Conservation (phyloP, 805 yeast species). For the Candida taoyuanica region DNA sequence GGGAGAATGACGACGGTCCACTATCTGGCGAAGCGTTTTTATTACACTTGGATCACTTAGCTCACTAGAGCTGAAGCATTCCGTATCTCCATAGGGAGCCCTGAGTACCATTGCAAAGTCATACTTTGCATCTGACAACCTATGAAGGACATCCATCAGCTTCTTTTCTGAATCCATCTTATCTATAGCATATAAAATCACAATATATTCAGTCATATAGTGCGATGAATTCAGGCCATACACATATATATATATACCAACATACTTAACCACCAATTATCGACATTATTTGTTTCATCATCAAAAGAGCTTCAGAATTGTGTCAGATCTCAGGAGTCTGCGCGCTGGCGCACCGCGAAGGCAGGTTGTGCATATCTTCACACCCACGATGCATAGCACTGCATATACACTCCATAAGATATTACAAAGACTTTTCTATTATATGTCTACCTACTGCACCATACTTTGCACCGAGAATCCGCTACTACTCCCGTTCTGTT, state of each 20-base stretch:
- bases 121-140: neutral
- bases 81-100: slow-evolving; percentile 2
- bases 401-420: too few relatives aligned
- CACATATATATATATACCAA: too few relatives aligned
- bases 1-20: neutral
- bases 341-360: too few relatives aligned
- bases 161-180: neutral
- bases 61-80: neutral
- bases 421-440: neutral
- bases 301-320: too few relatives aligned
- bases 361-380: too few relatives aligned
- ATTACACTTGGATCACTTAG: neutral
- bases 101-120: slow-evolving; percentile 1
- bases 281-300: too few relatives aligned
- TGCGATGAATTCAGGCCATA: too few relatives aligned
- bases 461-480: slow-evolving; percentile 2
- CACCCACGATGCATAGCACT: too few relatives aligned
- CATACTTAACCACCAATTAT: too few relatives aligned
- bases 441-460: neutral
- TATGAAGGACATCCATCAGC: neutral
- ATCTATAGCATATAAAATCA: too few relatives aligned
- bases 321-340: too few relatives aligned
- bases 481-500: slow-evolving; percentile 1
- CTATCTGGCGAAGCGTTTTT: neutral
- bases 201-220: too few relatives aligned